Evolutionary conservation across 768 basidiomycete species (phyloP).

Genomic region (Agaricus blazei): DNA sequence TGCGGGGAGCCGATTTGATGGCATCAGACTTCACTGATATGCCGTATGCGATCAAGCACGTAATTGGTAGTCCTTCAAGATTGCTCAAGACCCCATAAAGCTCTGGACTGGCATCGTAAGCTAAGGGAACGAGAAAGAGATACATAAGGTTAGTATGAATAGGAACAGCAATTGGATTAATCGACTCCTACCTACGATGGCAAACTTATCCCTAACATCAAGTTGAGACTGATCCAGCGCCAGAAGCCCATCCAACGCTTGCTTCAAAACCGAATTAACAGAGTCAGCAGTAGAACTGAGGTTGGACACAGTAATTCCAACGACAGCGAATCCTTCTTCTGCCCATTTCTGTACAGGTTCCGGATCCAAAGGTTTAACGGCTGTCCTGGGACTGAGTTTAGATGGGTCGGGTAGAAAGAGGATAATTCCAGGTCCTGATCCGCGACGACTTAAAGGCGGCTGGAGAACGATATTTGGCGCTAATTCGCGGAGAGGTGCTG

Average conservation of each 20-base stretch:
- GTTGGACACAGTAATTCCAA: slow-evolving; percentile 24
- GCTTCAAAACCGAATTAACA: slow-evolving; percentile 24
- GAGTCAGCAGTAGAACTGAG: slow-evolving; percentile 11
- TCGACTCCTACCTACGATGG: slow-evolving; percentile 31
- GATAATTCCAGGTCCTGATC: slow-evolving; percentile 43
- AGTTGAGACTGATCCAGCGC: slow-evolving; percentile 24
- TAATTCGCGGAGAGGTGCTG: slow-evolving; percentile 28
- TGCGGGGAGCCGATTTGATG: slow-evolving; percentile 7
- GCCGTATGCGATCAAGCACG: slow-evolving; percentile 34
- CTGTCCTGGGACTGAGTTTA: slow-evolving; percentile 18
- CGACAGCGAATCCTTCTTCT: slow-evolving; percentile 48
- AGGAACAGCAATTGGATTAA: neutral
- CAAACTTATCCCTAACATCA: slow-evolving; percentile 39
- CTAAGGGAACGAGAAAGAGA: slow-evolving; percentile 9
- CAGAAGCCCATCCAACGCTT: slow-evolving; percentile 30
- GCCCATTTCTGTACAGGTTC: slow-evolving; percentile 49
- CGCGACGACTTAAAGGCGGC: slow-evolving; percentile 42
- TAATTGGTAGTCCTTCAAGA: slow-evolving; percentile 24
- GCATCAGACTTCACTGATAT: slow-evolving; percentile 14
- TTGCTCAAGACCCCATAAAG: slow-evolving; percentile 23
- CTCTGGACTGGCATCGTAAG: slow-evolving; percentile 26
- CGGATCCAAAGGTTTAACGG: slow-evolving; percentile 36
- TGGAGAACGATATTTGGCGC: slow-evolving; percentile 32
- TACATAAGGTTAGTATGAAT: too few relatives aligned
- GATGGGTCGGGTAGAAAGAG: slow-evolving; percentile 32